A percentile compares a stretch with the other conserved stretches of the same genome.
These are phyloP conservation scores for Mycena olivaceomarginata DNA, from an alignment of 768 basidiomycete species.

Conservation along the genomic window DNA sequence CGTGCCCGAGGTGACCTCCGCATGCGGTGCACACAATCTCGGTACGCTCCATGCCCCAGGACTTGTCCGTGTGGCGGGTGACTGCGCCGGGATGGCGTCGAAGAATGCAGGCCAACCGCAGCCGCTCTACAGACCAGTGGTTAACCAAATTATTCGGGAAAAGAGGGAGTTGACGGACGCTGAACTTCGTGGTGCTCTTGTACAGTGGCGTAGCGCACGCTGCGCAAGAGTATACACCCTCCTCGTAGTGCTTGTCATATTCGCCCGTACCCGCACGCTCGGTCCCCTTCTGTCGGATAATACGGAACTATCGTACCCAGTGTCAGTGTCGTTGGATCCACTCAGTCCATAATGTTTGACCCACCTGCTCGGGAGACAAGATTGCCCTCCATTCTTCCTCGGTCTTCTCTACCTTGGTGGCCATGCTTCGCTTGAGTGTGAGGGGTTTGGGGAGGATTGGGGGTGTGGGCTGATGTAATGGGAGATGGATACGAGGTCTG, in stretches of 20 bases:
- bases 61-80: constrained; percentile 81
- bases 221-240: constrained; percentile 87
- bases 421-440: constrained; percentile 57
- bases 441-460: neutral
- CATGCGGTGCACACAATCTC: constrained; percentile 95
- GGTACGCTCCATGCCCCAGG: constrained; percentile 80
- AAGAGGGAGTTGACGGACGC: constrained; percentile 58
- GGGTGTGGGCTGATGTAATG: neutral
- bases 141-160: neutral
- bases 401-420: constrained; percentile 65
- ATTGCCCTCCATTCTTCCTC: constrained; percentile 92
- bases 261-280: constrained; percentile 87
- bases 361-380: constrained; percentile 88
- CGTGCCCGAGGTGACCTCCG: constrained; percentile 95
- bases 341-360: constrained; percentile 41
- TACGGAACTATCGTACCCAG: constrained; percentile 76
- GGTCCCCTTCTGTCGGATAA: constrained; percentile 92
- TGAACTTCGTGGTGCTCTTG: constrained; percentile 93
- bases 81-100: constrained; percentile 95
- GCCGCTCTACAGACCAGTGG: constrained; percentile 71
- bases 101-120: constrained; percentile 99
- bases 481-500: neutral
- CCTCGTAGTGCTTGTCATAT: constrained; percentile 80
- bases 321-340: constrained; percentile 14
- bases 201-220: constrained; percentile 91